Percentiles rank a stretch among this genome's conserved stretches.
Evolutionary conservation across 2,329 filamentous ascomycete species (phyloP).

Genomic region (Arthroderma sp.): DNA sequence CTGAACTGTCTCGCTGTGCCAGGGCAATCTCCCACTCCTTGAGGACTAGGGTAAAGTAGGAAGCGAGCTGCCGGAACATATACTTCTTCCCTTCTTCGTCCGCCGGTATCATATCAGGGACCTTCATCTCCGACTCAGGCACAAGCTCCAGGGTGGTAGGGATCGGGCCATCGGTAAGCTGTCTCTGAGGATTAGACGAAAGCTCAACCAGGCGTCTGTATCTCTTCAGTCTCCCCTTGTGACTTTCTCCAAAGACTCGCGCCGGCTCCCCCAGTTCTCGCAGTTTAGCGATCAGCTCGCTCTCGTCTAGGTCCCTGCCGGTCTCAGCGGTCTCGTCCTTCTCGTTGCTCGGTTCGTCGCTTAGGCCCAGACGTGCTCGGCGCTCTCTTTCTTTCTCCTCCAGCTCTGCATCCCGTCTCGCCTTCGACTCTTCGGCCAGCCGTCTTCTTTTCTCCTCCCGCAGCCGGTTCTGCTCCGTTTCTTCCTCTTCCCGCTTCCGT

Average conservation of each 20-base stretch:
- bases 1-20: slow-evolving; percentile 42
- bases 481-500: slow-evolving; percentile 80
- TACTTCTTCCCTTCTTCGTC: slow-evolving; percentile 56
- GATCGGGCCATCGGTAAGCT: slow-evolving; percentile 62
- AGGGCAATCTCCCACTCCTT: slow-evolving; percentile 75
- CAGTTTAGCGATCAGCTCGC: slow-evolving; percentile 56
- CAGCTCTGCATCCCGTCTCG: slow-evolving; percentile 58
- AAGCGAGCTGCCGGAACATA: slow-evolving; percentile 76
- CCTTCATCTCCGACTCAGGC: slow-evolving; percentile 78
- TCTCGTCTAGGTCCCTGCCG: slow-evolving; percentile 35
- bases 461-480: slow-evolving; percentile 52
- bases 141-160: slow-evolving; percentile 72
- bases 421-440: slow-evolving; percentile 68
- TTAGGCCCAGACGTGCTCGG: slow-evolving; percentile 66
- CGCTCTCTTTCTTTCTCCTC: slow-evolving; percentile 59
- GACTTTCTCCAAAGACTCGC: slow-evolving; percentile 68
- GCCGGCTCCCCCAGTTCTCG: slow-evolving; percentile 61
- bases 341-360: slow-evolving; percentile 46
- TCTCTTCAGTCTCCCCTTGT: slow-evolving; percentile 55
- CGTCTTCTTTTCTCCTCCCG: slow-evolving; percentile 72
- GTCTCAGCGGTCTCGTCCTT: slow-evolving; percentile 27
- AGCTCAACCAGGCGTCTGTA: slow-evolving; percentile 51
- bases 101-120: slow-evolving; percentile 50
- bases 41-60: slow-evolving; percentile 94
- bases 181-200: slow-evolving; percentile 26